Evolutionary conservation across 305 asterid genomes (phyloP).

Genomic region (Solanum chacoense): DNA sequence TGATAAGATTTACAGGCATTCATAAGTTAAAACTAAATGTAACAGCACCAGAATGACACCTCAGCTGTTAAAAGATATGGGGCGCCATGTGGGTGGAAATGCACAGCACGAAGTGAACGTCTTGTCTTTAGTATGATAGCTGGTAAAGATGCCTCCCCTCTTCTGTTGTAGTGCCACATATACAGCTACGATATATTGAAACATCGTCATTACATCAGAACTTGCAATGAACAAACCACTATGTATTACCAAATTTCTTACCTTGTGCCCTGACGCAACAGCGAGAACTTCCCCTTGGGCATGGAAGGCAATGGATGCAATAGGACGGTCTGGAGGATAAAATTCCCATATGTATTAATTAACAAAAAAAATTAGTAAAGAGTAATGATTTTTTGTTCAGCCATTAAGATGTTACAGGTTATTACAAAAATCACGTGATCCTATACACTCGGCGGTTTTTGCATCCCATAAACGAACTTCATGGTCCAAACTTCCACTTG

Average conservation of each 20-base stretch:
- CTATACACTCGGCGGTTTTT: conserved; percentile 71
- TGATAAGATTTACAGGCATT: conserved; percentile 9
- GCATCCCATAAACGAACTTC: conserved; percentile 96
- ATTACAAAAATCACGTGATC: conserved; percentile 90
- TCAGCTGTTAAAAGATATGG: conserved; percentile 95
- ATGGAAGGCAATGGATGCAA: conserved; percentile 96
- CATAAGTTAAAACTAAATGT: conserved; percentile 4
- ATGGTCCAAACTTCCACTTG: conserved; percentile 98
- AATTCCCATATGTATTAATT: conserved; percentile 4
- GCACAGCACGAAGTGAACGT: conserved; percentile 94
- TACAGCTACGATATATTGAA: conserved; percentile 53
- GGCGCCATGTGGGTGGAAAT: conserved; percentile 91
- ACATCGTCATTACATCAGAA: conserved; percentile 16
- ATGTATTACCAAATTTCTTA: conserved; percentile 16
- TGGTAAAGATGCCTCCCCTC: conserved; percentile 77
- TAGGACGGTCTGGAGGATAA: conserved; percentile 69
- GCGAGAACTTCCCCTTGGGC: conserved; percentile 91
- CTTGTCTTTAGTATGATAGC: conserved; percentile 73
- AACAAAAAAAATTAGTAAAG: conserved; percentile 1
- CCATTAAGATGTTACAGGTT: conserved; percentile 7
- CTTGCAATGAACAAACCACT: background rate
- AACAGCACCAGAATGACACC: conserved; percentile 37
- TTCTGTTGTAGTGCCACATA: conserved; percentile 81
- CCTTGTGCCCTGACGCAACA: conserved; percentile 99
- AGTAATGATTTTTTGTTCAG: background rate